Percentiles rank a stretch among this genome's conserved stretches.
Evolutionary conservation across 805 yeast genomes (phyloP).

Genomic region (Cyberlindnera xylosilytica): DNA sequence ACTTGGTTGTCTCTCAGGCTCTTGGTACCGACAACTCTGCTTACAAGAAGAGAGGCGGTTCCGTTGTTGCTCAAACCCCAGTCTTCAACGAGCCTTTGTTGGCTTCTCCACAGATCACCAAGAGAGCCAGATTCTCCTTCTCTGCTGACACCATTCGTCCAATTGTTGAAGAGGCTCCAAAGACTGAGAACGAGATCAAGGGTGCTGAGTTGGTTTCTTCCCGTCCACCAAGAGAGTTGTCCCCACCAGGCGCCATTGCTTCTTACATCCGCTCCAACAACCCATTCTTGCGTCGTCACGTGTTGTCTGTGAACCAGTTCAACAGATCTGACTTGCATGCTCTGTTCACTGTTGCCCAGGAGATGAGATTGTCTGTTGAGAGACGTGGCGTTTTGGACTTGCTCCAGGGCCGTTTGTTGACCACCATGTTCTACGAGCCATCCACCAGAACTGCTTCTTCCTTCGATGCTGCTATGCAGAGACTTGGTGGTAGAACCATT

Average conservation of each 20-base stretch:
- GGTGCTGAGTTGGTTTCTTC: conserved; percentile 72
- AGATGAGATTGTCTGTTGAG: conserved; percentile 94
- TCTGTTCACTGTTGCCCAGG: conserved; percentile 95
- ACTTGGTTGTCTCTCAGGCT: conserved; percentile 55
- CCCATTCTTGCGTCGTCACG: conserved; percentile 85
- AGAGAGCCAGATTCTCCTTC: conserved; percentile 50
- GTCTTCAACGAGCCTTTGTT: conserved; percentile 29
- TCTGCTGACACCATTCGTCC: conserved; percentile 39
- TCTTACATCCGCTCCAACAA: conserved; percentile 77
- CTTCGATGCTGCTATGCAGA: conserved; percentile 99
- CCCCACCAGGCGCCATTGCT: conserved; percentile 76
- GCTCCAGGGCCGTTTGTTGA: conserved; percentile 83
- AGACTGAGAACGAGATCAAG: conserved; percentile 44
- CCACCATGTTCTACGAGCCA: conserved; percentile 97
- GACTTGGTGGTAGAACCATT: conserved; percentile 97
- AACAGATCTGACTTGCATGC: conserved; percentile 87
- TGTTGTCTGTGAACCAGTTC: conserved; percentile 85
- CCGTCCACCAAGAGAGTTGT: conserved; percentile 67
- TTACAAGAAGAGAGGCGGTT: conserved; percentile 28
- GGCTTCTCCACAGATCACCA: conserved; percentile 34
- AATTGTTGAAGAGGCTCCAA: conserved; percentile 29
- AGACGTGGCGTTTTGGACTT: conserved; percentile 92
- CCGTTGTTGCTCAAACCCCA: conserved; percentile 24
- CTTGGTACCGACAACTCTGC: conserved; percentile 45
- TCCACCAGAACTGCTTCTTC: conserved; percentile 96